Conservation (phyloP, 2,329 filamentous ascomycete species). For the Neonectria neomacrospora region DNA sequence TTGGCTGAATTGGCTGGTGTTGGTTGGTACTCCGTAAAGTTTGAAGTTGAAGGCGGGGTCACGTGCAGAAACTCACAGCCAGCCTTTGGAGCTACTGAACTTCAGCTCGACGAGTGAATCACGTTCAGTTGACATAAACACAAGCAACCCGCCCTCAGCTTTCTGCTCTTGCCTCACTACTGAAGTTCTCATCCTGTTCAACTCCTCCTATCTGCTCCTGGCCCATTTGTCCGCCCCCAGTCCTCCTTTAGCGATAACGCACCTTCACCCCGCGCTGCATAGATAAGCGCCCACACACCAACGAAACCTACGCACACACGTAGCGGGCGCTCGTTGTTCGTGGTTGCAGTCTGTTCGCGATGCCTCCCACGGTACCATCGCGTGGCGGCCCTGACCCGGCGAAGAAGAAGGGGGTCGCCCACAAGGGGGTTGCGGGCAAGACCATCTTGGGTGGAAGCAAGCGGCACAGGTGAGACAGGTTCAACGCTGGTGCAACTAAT, state of each 20-base stretch:
- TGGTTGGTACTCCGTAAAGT: not conserved
- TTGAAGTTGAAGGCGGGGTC: not conserved
- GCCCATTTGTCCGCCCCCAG: not conserved
- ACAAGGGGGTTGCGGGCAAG: slow-evolving; percentile 27
- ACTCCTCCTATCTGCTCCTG: not conserved
- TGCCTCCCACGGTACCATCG: slow-evolving; percentile 39
- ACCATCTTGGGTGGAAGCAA: slow-evolving; percentile 39
- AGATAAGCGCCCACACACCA: slow-evolving; percentile 16
- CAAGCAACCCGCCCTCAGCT: not conserved
- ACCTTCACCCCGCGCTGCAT: slow-evolving; percentile 6
- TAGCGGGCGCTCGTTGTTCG: slow-evolving; percentile 4
- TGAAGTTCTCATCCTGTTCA: not conserved
- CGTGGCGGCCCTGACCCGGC: slow-evolving; percentile 46
- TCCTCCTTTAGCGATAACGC: not conserved
- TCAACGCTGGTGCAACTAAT: not conserved
- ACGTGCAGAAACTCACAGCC: not conserved
- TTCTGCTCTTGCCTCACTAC: not conserved
- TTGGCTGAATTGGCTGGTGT: not conserved
- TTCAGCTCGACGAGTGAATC: not conserved
- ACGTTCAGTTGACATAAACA: not conserved
- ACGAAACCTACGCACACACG: not conserved
- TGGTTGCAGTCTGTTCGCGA: slow-evolving; percentile 12
- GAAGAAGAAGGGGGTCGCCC: slow-evolving; percentile 27
- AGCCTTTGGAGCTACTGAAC: not conserved
- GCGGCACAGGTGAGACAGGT: slow-evolving; percentile 41